phyloP scores from a whole-genome alignment of 2,329 filamentous ascomycete species.

The Neocucurbitaria cava region DNA sequence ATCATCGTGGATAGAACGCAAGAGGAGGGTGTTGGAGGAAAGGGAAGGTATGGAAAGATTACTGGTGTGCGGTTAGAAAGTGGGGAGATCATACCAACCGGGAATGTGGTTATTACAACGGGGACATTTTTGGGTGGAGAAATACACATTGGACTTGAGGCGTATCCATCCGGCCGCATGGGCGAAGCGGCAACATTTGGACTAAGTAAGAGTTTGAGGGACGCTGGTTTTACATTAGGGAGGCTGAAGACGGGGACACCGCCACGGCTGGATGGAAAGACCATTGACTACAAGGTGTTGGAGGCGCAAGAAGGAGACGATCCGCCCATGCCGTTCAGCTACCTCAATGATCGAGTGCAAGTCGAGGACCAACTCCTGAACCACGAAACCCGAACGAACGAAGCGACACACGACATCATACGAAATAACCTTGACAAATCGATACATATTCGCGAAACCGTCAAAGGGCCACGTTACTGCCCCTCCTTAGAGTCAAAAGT shows the following conservation, averaged over 20 bases:
- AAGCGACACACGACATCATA: conserved; percentile 80
- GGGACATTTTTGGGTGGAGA: conserved; percentile 95
- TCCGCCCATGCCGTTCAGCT: conserved; percentile 89
- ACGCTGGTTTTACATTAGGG: conserved; percentile 88
- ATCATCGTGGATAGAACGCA: conserved; percentile 74
- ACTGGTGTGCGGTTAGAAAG: conserved; percentile 86
- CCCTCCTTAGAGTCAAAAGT: conserved; percentile 95
- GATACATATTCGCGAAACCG: conserved; percentile 93
- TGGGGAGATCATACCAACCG: conserved; percentile 81
- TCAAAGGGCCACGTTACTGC: conserved; percentile 93
- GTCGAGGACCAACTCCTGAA: conserved; percentile 86
- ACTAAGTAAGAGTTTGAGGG: conserved; percentile 85
- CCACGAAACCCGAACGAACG: conserved; percentile 86
- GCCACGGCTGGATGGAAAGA: conserved; percentile 79
- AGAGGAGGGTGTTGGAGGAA: conserved; percentile 53
- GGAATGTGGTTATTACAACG: conserved; percentile 89
- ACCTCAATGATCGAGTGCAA: conserved; percentile 78
- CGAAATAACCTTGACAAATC: conserved; percentile 92
- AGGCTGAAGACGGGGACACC: conserved; percentile 96
- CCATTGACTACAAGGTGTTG: conserved; percentile 78
- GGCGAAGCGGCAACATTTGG: conserved; percentile 93
- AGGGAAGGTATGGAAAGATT: conserved; percentile 71
- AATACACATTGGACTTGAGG: conserved; percentile 90
- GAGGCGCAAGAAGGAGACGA: conserved; percentile 81
- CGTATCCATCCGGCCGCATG: conserved; percentile 86